Base-by-base conservation (phyloP, 2,329 filamentous ascomycete species). In the Canariomyces notabilis region DNA sequence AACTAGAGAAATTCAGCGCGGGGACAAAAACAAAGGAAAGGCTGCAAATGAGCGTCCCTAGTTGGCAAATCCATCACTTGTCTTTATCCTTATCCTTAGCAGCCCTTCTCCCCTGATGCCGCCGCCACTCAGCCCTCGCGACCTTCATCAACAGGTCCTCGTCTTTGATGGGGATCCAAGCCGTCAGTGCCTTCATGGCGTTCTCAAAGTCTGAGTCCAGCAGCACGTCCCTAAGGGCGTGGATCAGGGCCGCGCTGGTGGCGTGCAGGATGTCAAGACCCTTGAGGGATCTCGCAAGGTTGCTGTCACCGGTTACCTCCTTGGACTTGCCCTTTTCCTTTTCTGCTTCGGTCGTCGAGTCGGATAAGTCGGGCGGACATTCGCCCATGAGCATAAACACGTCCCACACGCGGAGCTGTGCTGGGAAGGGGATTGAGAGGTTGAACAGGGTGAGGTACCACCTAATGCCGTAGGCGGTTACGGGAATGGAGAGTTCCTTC, bases 371-470 rank as follows among this genome's bases (percentile, higher is more conserved):
- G 35, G 75, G 71, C n/a, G 81, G 73, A 8, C 77, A 75, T 57
- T 91, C 88, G 37, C 91, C 93, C 11, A 97, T 79, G 12, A 98
- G 80, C 79, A 98, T 89, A 67, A 97, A 97, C 1, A 96, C 87
- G 62, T 98, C 93, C 93, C 93, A 98, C 14, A 98, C 86, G 39
- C 93, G 85, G 29, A 98, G 81, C 66, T 97, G 93, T 3, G 91
- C 90, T 0, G 88, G 79, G 59, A 97, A 98, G 0, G 93, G 93
- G 42, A 98, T 87, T 14, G 89, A 94, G 61, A 97, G 85, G 67
- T 97, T 97, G 76, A 98, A 98, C 7, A 98, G 74, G 2, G 93
- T 98, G 42, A 98, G 75, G 63, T 98, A 98, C 93, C 93, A 98
- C 42, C 90, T 78, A 4, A 91, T 97, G 23, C 90, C 93, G 62